Evolutionary conservation across 352 stramenopile species (phyloP).

Genomic region (Phytophthora fragariaefolia): DNA sequence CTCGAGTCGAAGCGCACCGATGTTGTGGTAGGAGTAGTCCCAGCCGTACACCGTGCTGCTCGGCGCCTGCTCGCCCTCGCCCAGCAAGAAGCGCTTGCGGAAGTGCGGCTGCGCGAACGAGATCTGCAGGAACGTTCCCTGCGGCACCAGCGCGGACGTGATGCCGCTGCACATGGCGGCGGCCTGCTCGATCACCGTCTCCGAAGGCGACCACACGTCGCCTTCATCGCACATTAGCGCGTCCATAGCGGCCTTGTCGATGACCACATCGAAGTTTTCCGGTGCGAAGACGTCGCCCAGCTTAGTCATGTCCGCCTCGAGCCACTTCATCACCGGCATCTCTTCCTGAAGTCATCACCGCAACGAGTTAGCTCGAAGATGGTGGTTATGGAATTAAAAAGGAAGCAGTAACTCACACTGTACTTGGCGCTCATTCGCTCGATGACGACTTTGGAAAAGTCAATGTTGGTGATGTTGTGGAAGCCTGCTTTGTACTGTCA

Average conservation of each 20-base stretch:
- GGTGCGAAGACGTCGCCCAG: constrained; percentile 45
- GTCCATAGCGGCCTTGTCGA: constrained; percentile 90
- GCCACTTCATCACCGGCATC: constrained; percentile 62
- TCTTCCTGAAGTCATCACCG: constrained; percentile 28
- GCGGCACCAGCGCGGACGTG: constrained; percentile 44
- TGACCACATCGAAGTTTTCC: constrained; percentile 72
- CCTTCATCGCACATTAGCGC: constrained; percentile 79
- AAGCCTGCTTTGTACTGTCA: constrained; percentile 61
- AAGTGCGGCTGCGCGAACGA: constrained; percentile 87
- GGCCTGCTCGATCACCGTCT: constrained; percentile 53
- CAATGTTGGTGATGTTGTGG: constrained; percentile 73
- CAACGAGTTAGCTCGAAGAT: constrained; percentile 5
- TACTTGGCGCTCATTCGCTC: constrained; percentile 69
- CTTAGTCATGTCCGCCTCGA: constrained; percentile 68
- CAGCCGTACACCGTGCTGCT: constrained; percentile 52
- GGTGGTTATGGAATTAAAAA: not conserved
- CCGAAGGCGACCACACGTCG: constrained; percentile 73
- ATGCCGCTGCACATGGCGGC: constrained; percentile 64
- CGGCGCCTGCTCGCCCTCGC: constrained; percentile 40
- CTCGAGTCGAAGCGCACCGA: constrained; percentile 28
- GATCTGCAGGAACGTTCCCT: constrained; percentile 76
- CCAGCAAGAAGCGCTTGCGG: constrained; percentile 67
- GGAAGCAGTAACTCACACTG: constrained; percentile 33
- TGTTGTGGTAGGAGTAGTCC: constrained; percentile 60
- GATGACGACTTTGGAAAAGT: constrained; percentile 77